Base-by-base conservation (phyloP, 805 yeast genomes). In the Scheffersomyces amazonensis region DNA sequence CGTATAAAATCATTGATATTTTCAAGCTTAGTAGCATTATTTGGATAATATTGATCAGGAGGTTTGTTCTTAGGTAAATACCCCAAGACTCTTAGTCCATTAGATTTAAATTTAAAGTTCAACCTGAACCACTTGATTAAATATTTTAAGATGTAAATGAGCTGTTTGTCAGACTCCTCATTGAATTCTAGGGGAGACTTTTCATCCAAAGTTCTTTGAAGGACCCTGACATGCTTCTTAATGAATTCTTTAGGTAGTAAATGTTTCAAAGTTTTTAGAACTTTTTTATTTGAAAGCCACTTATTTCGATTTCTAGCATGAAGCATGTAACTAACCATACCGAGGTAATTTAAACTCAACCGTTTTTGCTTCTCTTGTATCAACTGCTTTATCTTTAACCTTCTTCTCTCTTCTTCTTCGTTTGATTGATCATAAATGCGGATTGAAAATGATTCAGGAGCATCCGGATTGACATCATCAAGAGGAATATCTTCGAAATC, bases 71-170 rank as follows among this genome's bases (percentile, higher is more conserved):
- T 20, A 1, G 63, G 63, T 1, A 52, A 18, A 34, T 55, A 54
- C 0, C 66, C 67, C 22, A 59, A 41, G 1, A 56, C 57, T 18
- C 69, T 35, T 2, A 61, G 20, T 0, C 68, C 69, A 46, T 57
- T 58, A 7, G 57, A 48, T 33, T 52, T 47, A 12, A 60, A 43
- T 40, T 56, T 53, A 41, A 46, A 63, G 39, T 62, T 62, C 16
- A 54, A 35, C 16, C 66, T 40, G 37, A 61, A 56, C 69, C 69
- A 63, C 43, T 62, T 63, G 19, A 58, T 48, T 15, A 58, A 31
- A 35, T 63, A 62, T 38, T 61, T 61, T 15, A 63, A 30, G 15
- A 62, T 51, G 31, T 61, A 62, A 5, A 59, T 46, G 28, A 61
- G 46, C 17, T 52, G 52, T 1, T 42, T 37, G 37, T 58, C 53